These are phyloP conservation scores for Tephrocybe sp. DNA, from an alignment of 768 basidiomycete genomes.

Conservation along the genomic window DNA sequence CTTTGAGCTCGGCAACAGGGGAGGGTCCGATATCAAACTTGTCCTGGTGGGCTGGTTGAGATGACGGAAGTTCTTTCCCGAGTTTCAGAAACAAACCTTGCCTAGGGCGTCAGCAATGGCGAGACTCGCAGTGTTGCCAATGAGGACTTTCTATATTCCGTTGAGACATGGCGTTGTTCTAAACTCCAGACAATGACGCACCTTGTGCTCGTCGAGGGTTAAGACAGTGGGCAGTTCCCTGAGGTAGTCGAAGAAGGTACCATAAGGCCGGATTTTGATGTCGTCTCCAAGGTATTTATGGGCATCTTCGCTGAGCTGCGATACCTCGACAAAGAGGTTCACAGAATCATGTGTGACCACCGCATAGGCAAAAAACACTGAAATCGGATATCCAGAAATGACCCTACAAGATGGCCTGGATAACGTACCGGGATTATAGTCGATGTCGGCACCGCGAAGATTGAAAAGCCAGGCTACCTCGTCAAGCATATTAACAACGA, in stretches of 20 bases:
- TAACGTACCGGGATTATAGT: constrained; percentile 63
- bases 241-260: constrained; percentile 62
- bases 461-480: constrained; percentile 96
- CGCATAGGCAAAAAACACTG: constrained; percentile 92
- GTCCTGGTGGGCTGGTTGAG: constrained; percentile 34
- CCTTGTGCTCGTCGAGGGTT: constrained; percentile 30
- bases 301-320: constrained; percentile 44
- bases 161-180: not conserved
- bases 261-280: constrained; percentile 72
- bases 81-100: constrained; percentile 36
- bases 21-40: constrained; percentile 63
- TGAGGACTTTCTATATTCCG: constrained; percentile 58
- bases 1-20: constrained; percentile 74
- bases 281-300: constrained; percentile 48
- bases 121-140: constrained; percentile 76
- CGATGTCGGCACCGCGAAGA: constrained; percentile 88
- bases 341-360: constrained; percentile 61
- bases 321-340: constrained; percentile 66
- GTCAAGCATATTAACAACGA: constrained; percentile 86
- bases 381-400: not conserved
- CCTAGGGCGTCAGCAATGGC: constrained; percentile 83
- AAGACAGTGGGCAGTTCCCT: constrained; percentile 40
- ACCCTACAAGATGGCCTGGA: not conserved
- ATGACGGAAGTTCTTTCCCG: not conserved
- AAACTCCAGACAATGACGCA: constrained; percentile 19